Conservation (phyloP, 371 early-diverging fungal species). For the Encephalitozoon romaleae region DNA sequence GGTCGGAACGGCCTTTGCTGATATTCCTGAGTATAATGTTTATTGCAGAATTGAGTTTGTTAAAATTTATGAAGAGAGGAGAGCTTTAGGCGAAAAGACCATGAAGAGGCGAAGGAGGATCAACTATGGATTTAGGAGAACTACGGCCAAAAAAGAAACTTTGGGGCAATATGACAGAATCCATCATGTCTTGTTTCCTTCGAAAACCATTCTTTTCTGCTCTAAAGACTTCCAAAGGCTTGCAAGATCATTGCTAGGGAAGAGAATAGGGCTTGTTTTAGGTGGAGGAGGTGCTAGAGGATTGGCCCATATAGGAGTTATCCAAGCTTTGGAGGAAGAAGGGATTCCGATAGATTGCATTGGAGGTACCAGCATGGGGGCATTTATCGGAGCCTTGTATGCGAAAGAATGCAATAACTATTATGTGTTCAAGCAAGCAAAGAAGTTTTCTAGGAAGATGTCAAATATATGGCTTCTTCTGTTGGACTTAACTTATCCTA, state of each 20-base stretch:
- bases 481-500: slow-evolving; percentile 86
- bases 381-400: slow-evolving; percentile 86
- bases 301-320: slow-evolving; percentile 82
- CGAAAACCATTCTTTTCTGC: slow-evolving; percentile 11
- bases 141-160: neutral
- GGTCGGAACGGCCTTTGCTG: slow-evolving; percentile 3
- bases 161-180: neutral
- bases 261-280: slow-evolving; percentile 87
- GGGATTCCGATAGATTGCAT: slow-evolving; percentile 86
- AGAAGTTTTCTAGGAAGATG: slow-evolving; percentile 71
- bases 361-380: slow-evolving; percentile 92
- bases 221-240: slow-evolving; percentile 68
- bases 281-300: slow-evolving; percentile 98
- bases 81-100: neutral
- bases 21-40: neutral
- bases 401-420: slow-evolving; percentile 76
- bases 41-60: slow-evolving; percentile 12
- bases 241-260: slow-evolving; percentile 78
- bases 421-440: slow-evolving; percentile 72
- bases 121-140: neutral
- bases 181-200: slow-evolving; percentile 17
- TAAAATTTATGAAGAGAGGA: slow-evolving; percentile 7
- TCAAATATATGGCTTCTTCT: slow-evolving; percentile 75
- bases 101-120: neutral
- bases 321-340: slow-evolving; percentile 89